These are phyloP conservation scores for Beta lomatogona DNA, from an alignment of 179 eudicot genomes.

Conservation along the genomic window DNA sequence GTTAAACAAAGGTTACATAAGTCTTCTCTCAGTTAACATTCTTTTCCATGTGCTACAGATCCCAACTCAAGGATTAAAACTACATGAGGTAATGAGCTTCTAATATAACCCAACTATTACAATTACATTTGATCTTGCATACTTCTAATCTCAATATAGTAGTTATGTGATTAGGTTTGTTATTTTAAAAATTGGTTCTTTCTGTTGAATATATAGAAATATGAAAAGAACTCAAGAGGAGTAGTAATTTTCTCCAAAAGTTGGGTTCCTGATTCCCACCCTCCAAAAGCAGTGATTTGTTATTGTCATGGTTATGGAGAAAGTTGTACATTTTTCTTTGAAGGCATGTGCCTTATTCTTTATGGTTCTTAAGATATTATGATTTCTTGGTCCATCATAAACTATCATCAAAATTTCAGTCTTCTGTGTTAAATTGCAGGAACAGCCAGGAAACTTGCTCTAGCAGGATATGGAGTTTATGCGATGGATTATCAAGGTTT, in stretches of 20 bases:
- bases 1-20: neutral
- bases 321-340: slow-evolving; percentile 84
- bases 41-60: slow-evolving; percentile 46
- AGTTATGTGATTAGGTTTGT: no score
- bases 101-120: slow-evolving; percentile 3
- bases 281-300: slow-evolving; percentile 71
- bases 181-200: neutral
- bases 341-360: slow-evolving; percentile 58
- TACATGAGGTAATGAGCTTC: slow-evolving; percentile 62
- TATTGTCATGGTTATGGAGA: slow-evolving; percentile 95
- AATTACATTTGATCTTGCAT: neutral
- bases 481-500: slow-evolving; percentile 96
- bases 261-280: slow-evolving; percentile 67
- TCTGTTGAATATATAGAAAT: slow-evolving; percentile 48
- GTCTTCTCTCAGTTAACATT: neutral
- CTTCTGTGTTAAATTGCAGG: slow-evolving; percentile 50
- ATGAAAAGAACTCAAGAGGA: slow-evolving; percentile 77
- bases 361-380: slow-evolving; percentile 9
- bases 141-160: no score
- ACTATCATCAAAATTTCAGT: slow-evolving; percentile 13
- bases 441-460: slow-evolving; percentile 76
- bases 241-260: slow-evolving; percentile 76
- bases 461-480: slow-evolving; percentile 80
- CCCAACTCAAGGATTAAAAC: slow-evolving; percentile 62
- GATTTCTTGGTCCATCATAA: slow-evolving; percentile 4